Conservation (phyloP, 208 protist species). For the Acanthamoeba lugdunensis region DNA sequence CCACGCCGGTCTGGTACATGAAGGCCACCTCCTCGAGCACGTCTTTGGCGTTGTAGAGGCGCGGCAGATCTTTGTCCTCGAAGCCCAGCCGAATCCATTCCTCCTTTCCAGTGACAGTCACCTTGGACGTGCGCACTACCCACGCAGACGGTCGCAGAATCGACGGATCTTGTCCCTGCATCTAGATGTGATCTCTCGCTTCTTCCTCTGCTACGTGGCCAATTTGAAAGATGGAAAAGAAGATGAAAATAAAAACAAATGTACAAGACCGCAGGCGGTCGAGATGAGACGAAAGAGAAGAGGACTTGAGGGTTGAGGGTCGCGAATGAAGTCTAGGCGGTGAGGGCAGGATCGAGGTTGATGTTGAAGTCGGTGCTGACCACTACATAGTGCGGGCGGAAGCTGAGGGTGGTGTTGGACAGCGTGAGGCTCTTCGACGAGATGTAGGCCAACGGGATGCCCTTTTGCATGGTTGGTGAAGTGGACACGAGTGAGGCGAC, state of each 20-base stretch:
- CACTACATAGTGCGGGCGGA: slow-evolving; percentile 9
- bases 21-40: slow-evolving; percentile 73
- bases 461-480: not conserved
- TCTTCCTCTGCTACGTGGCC: not conserved
- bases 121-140: slow-evolving; percentile 66
- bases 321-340: not conserved
- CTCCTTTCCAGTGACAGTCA: slow-evolving; percentile 35
- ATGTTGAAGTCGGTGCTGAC: slow-evolving; percentile 64
- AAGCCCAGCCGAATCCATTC: slow-evolving; percentile 67
- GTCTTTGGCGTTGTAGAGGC: slow-evolving; percentile 70
- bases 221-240: not conserved
- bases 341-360: not conserved
- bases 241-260: not conserved
- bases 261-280: not conserved
- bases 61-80: slow-evolving; percentile 46
- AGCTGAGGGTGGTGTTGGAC: slow-evolving; percentile 16
- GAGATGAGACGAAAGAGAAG: not conserved
- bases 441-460: slow-evolving; percentile 60
- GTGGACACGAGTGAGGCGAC: not conserved
- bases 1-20: slow-evolving; percentile 54
- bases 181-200: not conserved
- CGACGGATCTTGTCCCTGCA: slow-evolving; percentile 45
- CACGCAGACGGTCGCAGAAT: slow-evolving; percentile 66
- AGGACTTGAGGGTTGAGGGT: not conserved
- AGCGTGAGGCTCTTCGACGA: slow-evolving; percentile 54